Conservation (phyloP, 2,329 filamentous ascomycete species). For the Pseudogymnoascus sp. region DNA sequence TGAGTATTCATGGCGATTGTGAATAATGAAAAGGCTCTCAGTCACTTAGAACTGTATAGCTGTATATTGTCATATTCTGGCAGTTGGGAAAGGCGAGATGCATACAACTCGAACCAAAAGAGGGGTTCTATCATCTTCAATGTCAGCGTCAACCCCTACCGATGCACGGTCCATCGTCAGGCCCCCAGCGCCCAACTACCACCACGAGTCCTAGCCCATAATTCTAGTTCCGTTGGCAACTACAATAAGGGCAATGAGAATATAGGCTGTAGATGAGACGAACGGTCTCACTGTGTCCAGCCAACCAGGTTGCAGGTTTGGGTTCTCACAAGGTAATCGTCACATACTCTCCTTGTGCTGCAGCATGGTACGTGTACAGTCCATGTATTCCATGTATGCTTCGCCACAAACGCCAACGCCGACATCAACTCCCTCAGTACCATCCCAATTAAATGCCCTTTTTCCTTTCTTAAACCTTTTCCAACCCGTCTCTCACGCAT, state of each 20-base stretch:
- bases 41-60: neutral
- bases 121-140: neutral
- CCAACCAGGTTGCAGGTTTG: neutral
- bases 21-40: neutral
- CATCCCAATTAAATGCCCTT: neutral
- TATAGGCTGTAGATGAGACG: neutral
- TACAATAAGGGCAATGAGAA: neutral
- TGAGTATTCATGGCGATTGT: neutral
- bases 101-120: neutral
- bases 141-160: neutral
- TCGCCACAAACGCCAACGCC: neutral
- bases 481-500: conserved; percentile 23
- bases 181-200: neutral
- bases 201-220: neutral
- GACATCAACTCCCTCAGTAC: neutral
- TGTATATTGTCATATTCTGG: neutral
- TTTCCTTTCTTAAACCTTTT: neutral
- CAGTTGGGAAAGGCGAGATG: neutral
- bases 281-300: neutral
- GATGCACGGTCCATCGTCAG: neutral
- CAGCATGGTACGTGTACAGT: neutral
- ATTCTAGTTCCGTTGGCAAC: neutral
- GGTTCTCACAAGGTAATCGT: neutral
- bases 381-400: neutral
- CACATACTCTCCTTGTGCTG: neutral